Conservation (phyloP, 306 rosid genomes). For the Dalbergia cultrata region DNA sequence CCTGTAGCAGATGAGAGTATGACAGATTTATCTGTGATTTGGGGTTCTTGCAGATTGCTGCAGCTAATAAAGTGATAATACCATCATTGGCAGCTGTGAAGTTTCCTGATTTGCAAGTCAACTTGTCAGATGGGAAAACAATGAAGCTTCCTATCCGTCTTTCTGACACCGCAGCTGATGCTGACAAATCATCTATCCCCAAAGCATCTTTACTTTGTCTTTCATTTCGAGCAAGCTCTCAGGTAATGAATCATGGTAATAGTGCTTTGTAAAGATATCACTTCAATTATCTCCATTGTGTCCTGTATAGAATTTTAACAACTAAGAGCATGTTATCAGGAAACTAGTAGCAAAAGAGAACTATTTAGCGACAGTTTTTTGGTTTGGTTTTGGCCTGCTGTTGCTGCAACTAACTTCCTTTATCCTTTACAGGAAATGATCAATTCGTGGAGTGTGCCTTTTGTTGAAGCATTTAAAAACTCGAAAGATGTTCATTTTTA, state of each 20-base stretch:
- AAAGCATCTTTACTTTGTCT: constrained; percentile 79
- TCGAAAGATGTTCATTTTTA: constrained; percentile 66
- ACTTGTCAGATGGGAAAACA: constrained; percentile 61
- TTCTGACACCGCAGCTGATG: constrained; percentile 48
- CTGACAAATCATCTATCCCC: constrained; percentile 54
- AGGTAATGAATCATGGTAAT: constrained; percentile 55
- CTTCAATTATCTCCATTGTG: constrained; percentile 16
- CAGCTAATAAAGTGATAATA: constrained; percentile 75
- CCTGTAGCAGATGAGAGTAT: constrained; percentile 17
- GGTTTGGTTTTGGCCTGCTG: constrained; percentile 40
- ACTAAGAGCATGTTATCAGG: constrained; percentile 5
- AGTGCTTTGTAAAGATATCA: constrained; percentile 32
- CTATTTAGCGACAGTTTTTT: neutral
- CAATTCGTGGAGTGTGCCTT: constrained; percentile 84
- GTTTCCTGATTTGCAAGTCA: constrained; percentile 83
- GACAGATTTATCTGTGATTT: constrained; percentile 36
- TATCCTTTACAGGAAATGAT: constrained; percentile 70
- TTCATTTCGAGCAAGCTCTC: constrained; percentile 85
- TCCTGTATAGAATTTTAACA: constrained; percentile 22
- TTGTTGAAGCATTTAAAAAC: constrained; percentile 60
- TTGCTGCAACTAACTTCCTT: constrained; percentile 32
- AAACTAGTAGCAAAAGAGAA: neutral
- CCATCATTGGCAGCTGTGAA: constrained; percentile 75
- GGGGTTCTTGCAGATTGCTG: constrained; percentile 62
- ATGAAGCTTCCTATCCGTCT: constrained; percentile 72